Conservation (phyloP, 768 basidiomycete species). For the Boletus pseudo-olivaceus region DNA sequence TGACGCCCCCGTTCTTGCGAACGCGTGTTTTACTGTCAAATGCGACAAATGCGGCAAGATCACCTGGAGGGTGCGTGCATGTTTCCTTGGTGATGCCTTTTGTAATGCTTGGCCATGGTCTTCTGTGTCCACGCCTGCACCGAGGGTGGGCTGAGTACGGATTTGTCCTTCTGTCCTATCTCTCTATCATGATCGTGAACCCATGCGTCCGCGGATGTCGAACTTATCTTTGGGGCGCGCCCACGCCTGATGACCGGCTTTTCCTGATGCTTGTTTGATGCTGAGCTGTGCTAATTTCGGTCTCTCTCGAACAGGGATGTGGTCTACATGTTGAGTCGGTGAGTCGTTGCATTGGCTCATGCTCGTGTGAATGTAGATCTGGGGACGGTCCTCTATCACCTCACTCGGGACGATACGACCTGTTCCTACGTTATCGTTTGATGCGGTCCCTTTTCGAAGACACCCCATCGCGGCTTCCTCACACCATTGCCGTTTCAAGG, state of each 20-base stretch:
- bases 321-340: constrained; percentile 64
- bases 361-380: constrained; percentile 13
- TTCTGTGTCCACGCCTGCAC: constrained; percentile 13
- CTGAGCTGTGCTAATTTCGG: constrained; percentile 4
- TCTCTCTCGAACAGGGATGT: constrained; percentile 52
- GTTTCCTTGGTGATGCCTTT: constrained; percentile 26
- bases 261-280: not conserved
- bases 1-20: constrained; percentile 36
- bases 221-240: constrained; percentile 9
- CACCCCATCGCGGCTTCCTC: constrained; percentile 28
- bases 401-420: constrained; percentile 3
- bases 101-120: constrained; percentile 6
- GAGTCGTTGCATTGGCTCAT: constrained; percentile 31
- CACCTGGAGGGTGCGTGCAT: constrained; percentile 61
- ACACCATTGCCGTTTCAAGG: constrained; percentile 18
- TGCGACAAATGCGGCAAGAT: constrained; percentile 65
- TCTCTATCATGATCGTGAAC: constrained; percentile 6
- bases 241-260: not conserved
- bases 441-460: constrained; percentile 36
- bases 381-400: constrained; percentile 12
- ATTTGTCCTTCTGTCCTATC: constrained; percentile 7
- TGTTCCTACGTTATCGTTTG: constrained; percentile 31
- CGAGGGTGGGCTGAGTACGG: constrained; percentile 14
- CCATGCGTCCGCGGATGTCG: constrained; percentile 17
- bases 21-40: constrained; percentile 54